phyloP scores from a whole-genome alignment of 2,329 filamentous ascomycete genomes.

The Bipolaris victoriae region DNA sequence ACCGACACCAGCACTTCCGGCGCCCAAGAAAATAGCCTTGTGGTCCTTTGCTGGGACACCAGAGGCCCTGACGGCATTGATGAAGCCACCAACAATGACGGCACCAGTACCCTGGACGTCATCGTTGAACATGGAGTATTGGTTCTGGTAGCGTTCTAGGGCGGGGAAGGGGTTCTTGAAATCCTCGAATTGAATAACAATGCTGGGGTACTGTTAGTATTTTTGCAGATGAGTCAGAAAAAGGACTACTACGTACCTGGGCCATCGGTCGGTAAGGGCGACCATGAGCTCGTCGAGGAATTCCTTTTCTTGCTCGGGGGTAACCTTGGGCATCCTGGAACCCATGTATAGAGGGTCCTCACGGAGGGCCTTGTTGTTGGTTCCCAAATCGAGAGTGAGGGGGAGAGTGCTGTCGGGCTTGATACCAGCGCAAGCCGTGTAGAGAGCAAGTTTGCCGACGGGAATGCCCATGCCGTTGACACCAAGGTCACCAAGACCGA shows the following conservation, averaged over 20 bases:
- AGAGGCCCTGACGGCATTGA: conserved; percentile 80
- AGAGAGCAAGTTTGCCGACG: conserved; percentile 93
- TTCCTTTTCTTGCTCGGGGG: conserved; percentile 78
- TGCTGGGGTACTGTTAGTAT: conserved; percentile 54
- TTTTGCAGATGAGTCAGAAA: conserved; percentile 1
- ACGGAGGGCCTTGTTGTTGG: conserved; percentile 66
- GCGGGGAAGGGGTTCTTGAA: conserved; percentile 98
- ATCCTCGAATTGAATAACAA: conserved; percentile 92
- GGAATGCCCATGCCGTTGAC: conserved; percentile 98
- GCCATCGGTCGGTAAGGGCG: conserved; percentile 79
- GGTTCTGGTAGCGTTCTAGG: conserved; percentile 84
- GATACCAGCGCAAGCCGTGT: conserved; percentile 95
- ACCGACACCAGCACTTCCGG: conserved; percentile 93
- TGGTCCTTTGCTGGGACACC: conserved; percentile 87
- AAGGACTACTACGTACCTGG: conserved; percentile 58
- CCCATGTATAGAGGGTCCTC: conserved; percentile 92
- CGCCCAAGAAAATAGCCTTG: conserved; percentile 93
- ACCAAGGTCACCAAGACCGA: conserved; percentile 91
- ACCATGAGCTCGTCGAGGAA: conserved; percentile 99
- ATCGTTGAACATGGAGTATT: conserved; percentile 97
- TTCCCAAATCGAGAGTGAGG: conserved; percentile 67
- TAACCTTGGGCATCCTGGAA: conserved; percentile 80
- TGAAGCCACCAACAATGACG: conserved; percentile 85
- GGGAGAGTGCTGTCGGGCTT: conserved; percentile 73
- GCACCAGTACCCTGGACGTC: conserved; percentile 97